These are phyloP conservation scores for Stagonosporopsis chrysanthemi DNA, from an alignment of 2,329 filamentous ascomycete species.

Conservation along the genomic window DNA sequence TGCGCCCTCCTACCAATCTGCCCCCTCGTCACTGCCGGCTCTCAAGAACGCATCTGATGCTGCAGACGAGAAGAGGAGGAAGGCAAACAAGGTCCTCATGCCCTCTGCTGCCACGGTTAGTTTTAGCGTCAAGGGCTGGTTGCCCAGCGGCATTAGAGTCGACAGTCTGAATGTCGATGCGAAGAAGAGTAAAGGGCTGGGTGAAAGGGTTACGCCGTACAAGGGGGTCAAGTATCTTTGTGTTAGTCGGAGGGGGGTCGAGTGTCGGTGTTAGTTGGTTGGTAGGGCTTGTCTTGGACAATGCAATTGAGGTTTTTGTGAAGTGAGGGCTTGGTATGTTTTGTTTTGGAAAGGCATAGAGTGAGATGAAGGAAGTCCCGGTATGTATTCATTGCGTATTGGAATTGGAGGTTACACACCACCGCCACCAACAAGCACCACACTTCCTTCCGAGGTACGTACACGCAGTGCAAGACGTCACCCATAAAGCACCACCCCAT, in stretches of 20 bases:
- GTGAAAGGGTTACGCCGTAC: conserved; percentile 89
- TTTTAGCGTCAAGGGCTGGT: conserved; percentile 67
- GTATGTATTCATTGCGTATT: too few species aligned
- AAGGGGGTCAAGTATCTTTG: conserved; percentile 99
- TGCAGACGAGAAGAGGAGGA: conserved; percentile 64
- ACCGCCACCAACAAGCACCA: too few species aligned
- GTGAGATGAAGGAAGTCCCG: too few species aligned
- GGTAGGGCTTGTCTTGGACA: too few species aligned
- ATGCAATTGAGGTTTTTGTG: too few species aligned
- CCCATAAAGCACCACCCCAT: too few species aligned
- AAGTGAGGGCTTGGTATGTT: too few species aligned
- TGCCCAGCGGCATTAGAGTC: conserved; percentile 69
- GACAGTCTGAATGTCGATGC: conserved; percentile 69
- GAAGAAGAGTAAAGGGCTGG: conserved; percentile 84
- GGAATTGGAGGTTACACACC: too few species aligned
- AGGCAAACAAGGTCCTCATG: conserved; percentile 63
- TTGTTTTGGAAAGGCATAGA: too few species aligned
- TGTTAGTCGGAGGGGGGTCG: conserved; percentile 64
- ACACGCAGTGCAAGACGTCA: too few species aligned
- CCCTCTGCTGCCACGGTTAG: conserved; percentile 56
- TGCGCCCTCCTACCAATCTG: conserved; percentile 39
- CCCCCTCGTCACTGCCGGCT: neutral
- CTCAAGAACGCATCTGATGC: neutral
- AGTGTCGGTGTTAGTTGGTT: conserved; percentile 33
- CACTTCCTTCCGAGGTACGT: too few species aligned